A percentile compares a stretch with the other conserved stretches of the same genome.
Conservation (phyloP, 139 green algal species). For the Chlorella sp. region DNA sequence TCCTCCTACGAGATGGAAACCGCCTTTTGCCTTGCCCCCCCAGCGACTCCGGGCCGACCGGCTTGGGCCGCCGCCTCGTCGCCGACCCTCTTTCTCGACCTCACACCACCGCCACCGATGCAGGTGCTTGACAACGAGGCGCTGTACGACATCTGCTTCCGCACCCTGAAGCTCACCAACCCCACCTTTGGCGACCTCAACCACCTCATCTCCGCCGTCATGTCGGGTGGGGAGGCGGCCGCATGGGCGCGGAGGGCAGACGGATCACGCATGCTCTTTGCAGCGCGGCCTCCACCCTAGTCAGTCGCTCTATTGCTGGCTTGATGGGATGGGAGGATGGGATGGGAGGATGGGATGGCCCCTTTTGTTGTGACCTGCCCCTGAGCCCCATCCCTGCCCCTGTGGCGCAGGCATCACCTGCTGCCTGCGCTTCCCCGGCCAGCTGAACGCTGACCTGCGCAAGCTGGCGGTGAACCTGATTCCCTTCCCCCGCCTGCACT, state of each 20-base stretch:
- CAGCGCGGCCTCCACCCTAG: no score
- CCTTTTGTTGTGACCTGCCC: constrained; percentile 74
- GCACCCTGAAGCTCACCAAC: constrained; percentile 97
- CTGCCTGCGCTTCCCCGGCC: constrained; percentile 98
- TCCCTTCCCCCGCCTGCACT: constrained; percentile 98
- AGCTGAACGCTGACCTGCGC: constrained; percentile 98
- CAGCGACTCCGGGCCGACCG: no score
- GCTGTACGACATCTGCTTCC: constrained; percentile 99
- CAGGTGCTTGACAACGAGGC: constrained; percentile 97
- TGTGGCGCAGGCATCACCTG: constrained; percentile 95
- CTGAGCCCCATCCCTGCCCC: constrained; percentile 96
- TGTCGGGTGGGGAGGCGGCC: constrained; percentile 81
- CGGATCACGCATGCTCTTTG: no score
- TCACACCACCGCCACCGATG: no score
- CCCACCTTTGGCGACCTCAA: constrained; percentile 97
- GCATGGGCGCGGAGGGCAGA: no score
- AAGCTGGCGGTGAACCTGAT: constrained; percentile 99
- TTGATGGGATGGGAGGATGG: background rate
- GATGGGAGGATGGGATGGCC: background rate
- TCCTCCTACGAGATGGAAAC: no score
- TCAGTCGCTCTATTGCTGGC: no score
- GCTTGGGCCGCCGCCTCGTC: no score
- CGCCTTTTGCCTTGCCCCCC: no score
- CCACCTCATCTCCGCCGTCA: constrained; percentile 98
- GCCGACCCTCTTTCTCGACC: no score